These are phyloP conservation scores for Coemansia sp. DNA, from an alignment of 192 early-diverging fungal genomes.

Conservation along the genomic window DNA sequence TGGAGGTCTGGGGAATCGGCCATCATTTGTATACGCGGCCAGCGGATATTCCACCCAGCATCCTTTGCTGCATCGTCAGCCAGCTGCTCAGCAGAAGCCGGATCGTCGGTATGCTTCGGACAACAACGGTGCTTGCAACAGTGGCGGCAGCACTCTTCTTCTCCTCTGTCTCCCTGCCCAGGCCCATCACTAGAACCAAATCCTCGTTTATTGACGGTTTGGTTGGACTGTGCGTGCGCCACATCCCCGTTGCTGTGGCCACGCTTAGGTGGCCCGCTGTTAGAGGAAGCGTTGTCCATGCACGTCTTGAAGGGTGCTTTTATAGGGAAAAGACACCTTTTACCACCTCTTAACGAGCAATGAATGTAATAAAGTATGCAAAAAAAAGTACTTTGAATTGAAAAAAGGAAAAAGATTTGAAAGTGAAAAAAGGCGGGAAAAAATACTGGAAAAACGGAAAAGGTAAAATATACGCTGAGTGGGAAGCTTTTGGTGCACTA, in stretches of 20 bases:
- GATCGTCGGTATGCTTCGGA: not conserved
- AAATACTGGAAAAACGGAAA: not conserved
- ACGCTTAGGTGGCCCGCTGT: not conserved
- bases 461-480: no score
- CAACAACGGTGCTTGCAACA: constrained; percentile 1
- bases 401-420: not conserved
- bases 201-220: no score
- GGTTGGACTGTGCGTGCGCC: not conserved
- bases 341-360: not conserved
- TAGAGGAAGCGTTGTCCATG: not conserved
- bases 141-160: constrained; percentile 18
- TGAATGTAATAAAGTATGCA: not conserved
- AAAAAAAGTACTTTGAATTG: not conserved
- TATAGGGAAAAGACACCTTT: not conserved
- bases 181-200: no score
- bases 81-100: constrained; percentile 25
- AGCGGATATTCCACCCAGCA: constrained; percentile 46
- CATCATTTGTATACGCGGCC: constrained; percentile 53
- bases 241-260: not conserved
- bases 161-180: no score
- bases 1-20: constrained; percentile 46
- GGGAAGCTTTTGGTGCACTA: no score
- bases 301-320: not conserved
- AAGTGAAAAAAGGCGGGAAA: not conserved
- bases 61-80: constrained; percentile 37